Evolutionary conservation across 495 filamentous ascomycete genomes (phyloP).

Genomic region (Penicillium cinerascens): DNA sequence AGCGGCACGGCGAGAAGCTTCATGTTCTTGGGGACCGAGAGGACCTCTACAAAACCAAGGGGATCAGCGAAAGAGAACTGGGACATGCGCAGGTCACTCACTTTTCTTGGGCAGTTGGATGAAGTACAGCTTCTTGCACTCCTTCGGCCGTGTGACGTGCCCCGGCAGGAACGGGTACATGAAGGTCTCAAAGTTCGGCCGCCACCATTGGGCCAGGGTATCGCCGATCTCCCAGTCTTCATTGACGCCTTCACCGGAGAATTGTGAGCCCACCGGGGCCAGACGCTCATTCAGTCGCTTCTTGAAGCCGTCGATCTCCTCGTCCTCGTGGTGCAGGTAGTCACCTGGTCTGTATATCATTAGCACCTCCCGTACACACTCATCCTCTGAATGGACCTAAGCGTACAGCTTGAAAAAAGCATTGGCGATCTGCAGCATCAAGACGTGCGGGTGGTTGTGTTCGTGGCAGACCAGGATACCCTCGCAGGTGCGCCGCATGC

Average conservation of each 20-base stretch:
- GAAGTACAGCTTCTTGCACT: conserved; percentile 98
- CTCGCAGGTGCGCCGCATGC: conserved; percentile 96
- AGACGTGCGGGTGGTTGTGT: conserved; percentile 95
- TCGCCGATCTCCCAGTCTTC: conserved; percentile 92
- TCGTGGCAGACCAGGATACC: conserved; percentile 96
- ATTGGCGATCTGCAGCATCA: conserved; percentile 99
- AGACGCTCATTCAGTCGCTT: conserved; percentile 85
- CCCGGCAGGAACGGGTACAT: conserved; percentile 98
- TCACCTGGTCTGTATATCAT: conserved; percentile 68
- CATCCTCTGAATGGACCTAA: not conserved
- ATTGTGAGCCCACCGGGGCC: conserved; percentile 83
- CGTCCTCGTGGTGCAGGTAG: conserved; percentile 85
- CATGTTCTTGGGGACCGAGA: conserved; percentile 99
- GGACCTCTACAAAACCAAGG: conserved; percentile 63
- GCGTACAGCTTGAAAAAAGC: conserved; percentile 91
- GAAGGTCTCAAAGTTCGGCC: conserved; percentile 98
- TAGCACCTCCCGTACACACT: not conserved
- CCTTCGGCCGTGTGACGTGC: conserved; percentile 93
- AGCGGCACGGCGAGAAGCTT: conserved; percentile 94
- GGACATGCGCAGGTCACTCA: conserved; percentile 41
- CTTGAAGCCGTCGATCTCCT: conserved; percentile 93
- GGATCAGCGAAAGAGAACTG: not conserved
- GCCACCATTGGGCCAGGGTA: conserved; percentile 96
- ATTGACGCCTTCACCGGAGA: conserved; percentile 80
- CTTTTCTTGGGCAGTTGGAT: conserved; percentile 90